phyloP scores from a whole-genome alignment of 768 basidiomycete species.

The Trametes meyenii region DNA sequence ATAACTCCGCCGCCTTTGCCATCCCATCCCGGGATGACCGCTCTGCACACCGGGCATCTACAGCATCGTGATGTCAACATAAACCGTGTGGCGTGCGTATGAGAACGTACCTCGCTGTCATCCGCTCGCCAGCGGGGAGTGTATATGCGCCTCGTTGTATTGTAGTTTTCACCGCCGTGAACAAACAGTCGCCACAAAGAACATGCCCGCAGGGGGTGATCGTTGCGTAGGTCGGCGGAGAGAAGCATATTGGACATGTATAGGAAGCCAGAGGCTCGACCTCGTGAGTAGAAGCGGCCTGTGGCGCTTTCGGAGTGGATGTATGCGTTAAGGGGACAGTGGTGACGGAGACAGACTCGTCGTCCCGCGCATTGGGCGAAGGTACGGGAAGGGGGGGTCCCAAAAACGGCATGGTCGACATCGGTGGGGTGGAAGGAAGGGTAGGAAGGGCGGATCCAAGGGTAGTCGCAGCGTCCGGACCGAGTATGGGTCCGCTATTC shows the following conservation, averaged over 20 bases:
- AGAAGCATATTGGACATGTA: constrained; percentile 81
- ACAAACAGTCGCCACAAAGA: constrained; percentile 76
- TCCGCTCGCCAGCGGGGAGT: constrained; percentile 24
- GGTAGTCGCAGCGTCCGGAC: no score
- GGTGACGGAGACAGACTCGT: not conserved
- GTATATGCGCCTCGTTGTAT: constrained; percentile 45
- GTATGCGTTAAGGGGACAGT: not conserved
- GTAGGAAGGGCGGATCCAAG: no score
- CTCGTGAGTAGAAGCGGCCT: constrained; percentile 17
- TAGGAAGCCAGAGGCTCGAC: constrained; percentile 55
- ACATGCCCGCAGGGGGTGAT: constrained; percentile 83
- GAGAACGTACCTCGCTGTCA: constrained; percentile 25
- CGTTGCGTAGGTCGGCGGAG: constrained; percentile 71
- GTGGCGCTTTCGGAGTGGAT: not conserved
- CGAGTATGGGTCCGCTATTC: no score
- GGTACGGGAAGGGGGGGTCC: no score
- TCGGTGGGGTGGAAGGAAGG: no score
- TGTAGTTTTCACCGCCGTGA: constrained; percentile 68
- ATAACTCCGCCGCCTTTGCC: constrained; percentile 34
- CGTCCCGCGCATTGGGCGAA: not conserved
- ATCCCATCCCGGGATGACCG: constrained; percentile 34
- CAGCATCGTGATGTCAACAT: not conserved
- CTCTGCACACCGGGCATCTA: constrained; percentile 35
- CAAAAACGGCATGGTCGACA: no score
- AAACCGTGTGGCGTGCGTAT: not conserved